A percentile compares a stretch with the other conserved stretches of the same genome.
phyloP scores from a whole-genome alignment of 768 basidiomycete species.

The Collybiopsis luxurians region DNA sequence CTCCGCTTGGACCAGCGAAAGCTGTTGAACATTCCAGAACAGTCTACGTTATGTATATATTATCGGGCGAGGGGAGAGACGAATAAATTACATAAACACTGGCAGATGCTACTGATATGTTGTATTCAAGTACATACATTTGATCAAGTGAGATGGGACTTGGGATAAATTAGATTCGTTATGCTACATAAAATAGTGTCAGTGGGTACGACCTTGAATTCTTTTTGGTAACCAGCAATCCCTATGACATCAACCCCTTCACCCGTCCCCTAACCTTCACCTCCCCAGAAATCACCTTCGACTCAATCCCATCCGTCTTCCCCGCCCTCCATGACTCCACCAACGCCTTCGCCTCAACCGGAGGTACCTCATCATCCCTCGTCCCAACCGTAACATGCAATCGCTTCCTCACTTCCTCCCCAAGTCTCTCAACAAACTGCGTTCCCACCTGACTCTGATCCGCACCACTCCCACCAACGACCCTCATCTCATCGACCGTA shows the following conservation, averaged over 20 bases:
- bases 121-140: no score
- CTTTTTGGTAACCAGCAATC: not conserved
- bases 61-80: no score
- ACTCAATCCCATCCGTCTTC: constrained; percentile 20
- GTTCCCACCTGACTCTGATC: constrained; percentile 35
- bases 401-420: constrained; percentile 41
- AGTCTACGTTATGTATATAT: no score
- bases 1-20: no score
- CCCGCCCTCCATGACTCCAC: constrained; percentile 54
- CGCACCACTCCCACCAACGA: constrained; percentile 22
- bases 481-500: constrained; percentile 57
- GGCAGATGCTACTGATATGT: no score
- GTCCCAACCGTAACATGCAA: constrained; percentile 93
- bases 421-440: constrained; percentile 47
- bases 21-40: no score
- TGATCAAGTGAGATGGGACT: no score
- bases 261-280: constrained; percentile 14
- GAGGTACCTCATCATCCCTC: constrained; percentile 37
- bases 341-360: constrained; percentile 70
- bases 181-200: no score
- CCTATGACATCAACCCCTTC: constrained; percentile 9
- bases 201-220: no score
- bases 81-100: no score
- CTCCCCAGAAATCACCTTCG: constrained; percentile 25
- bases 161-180: no score